Percentiles rank a stretch among this genome's conserved stretches.
Evolutionary conservation across 1,284 basidiomycete species (phyloP).

Genomic region (Leccinum insolens): DNA sequence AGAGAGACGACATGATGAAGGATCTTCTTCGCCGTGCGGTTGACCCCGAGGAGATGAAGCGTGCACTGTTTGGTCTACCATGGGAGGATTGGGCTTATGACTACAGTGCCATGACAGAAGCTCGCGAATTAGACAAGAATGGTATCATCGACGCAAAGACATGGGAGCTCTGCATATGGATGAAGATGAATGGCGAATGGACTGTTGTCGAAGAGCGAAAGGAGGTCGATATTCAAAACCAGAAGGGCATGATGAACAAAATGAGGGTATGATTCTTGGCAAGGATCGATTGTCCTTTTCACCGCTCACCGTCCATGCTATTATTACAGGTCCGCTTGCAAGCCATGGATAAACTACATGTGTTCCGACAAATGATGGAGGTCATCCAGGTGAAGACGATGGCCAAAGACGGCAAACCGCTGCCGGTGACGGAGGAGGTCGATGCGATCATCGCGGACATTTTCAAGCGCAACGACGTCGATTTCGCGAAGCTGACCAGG

Average conservation of each 20-base stretch:
- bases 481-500: slow-evolving; percentile 32
- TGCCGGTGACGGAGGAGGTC: slow-evolving; percentile 33
- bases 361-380: slow-evolving; percentile 37
- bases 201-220: slow-evolving; percentile 31
- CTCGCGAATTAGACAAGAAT: slow-evolving; percentile 23
- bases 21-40: slow-evolving; percentile 32
- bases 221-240: slow-evolving; percentile 22
- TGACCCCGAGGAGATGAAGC: slow-evolving; percentile 35
- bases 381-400: slow-evolving; percentile 36
- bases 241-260: slow-evolving; percentile 34
- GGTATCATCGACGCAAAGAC: slow-evolving; percentile 23
- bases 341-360: slow-evolving; percentile 34
- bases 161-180: slow-evolving; percentile 38
- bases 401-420: slow-evolving; percentile 23
- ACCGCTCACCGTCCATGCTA: slow-evolving; percentile 4
- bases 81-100: slow-evolving; percentile 38
- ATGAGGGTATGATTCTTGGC: slow-evolving; percentile 25
- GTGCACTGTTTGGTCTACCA: slow-evolving; percentile 27
- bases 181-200: slow-evolving; percentile 33
- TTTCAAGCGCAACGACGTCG: slow-evolving; percentile 34
- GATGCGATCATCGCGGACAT: slow-evolving; percentile 36
- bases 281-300: neutral
- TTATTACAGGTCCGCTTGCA: slow-evolving; percentile 25
- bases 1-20: slow-evolving; percentile 30
- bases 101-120: slow-evolving; percentile 32